Evolutionary conservation across 163 green algal species (phyloP), one percentile per base, ranked within the genome.

Genomic region (Scenedesmus sp.): DNA sequence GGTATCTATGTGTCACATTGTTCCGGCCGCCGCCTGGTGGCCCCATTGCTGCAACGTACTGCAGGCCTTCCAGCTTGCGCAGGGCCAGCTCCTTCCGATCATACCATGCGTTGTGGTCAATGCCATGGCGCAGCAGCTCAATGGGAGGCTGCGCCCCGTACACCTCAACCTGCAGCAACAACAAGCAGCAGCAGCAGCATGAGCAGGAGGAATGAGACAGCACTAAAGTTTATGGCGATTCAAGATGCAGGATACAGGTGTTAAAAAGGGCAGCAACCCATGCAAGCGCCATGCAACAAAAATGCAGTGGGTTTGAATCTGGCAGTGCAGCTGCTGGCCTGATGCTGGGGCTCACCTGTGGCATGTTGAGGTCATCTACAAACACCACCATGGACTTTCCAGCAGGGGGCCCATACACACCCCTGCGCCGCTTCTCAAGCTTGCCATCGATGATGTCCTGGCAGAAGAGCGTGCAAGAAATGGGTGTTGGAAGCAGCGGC

Each of bases 401-500:
- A 34, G 94, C 91, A 20, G 94, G 94, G 18, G 96, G 96, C 2
- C 96, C 96, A 86, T 96, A 97, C 46, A 97, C 92, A 18, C 96
- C 96, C n/a, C 96, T 95, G 64, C 93, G 91, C 56, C 95, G 91
- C 93, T 97, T 97, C 92, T 97, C 96, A 59, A 97, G 94, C 90
- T 96, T 97, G 66, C 93, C 94, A 77, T 98, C 96, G 82, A 98
- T 97, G 91, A 98, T 97, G 93, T 98, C 96, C 92, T 96, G 93
- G 10, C 90, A 55, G 10, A 23, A 20, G 10, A 34, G 12, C 8
- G 79, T 20, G 70, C 34, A 20, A 46, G 9, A 60, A 9, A 62
- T 20, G 13, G 10, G n/a, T 55, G 79, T 20, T 54, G 6, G 16
- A 57, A 34, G 34, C 4, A 13, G 1, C 15, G 34, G 34, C 52